Evolutionary conservation across 139 green algal species (phyloP).

Genomic region (Chlorella vulgaris): DNA sequence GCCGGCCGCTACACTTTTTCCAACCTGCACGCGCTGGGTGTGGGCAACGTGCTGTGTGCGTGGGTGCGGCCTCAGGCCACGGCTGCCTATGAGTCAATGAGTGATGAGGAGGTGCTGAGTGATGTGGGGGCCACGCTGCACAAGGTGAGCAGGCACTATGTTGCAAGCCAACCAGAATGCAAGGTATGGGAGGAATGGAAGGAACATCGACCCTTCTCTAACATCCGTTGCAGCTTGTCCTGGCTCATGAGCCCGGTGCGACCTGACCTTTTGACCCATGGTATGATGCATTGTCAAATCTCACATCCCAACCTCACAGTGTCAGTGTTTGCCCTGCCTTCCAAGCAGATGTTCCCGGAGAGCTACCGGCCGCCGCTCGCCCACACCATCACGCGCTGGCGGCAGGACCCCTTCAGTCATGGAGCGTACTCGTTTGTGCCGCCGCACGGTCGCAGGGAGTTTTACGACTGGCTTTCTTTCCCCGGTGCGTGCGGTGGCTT

Average conservation of each 20-base stretch:
- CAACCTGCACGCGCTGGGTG: conserved; percentile 43
- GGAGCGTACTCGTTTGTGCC: conserved; percentile 42
- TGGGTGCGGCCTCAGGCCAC: conserved; percentile 39
- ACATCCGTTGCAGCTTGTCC: too few species aligned
- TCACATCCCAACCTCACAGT: too few species aligned
- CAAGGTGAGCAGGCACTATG: too few species aligned
- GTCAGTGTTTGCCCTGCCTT: too few species aligned
- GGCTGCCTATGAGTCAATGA: neutral
- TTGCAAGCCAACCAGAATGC: too few species aligned
- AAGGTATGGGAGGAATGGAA: too few species aligned
- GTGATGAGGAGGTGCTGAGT: neutral
- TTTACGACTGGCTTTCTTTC: conserved; percentile 29
- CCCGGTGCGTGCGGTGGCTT: conserved; percentile 4
- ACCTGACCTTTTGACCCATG: too few species aligned
- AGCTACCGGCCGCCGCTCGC: conserved; percentile 15
- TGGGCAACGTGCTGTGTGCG: conserved; percentile 39
- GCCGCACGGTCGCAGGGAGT: neutral
- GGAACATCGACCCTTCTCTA: too few species aligned
- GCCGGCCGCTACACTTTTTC: conserved; percentile 35
- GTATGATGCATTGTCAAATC: too few species aligned
- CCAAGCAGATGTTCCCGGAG: too few species aligned
- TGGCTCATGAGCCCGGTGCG: too few species aligned
- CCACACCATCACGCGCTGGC: conserved; percentile 27
- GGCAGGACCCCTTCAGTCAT: conserved; percentile 31
- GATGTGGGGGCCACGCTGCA: too few species aligned